Evolutionary conservation across 192 early-diverging fungal genomes (phyloP).

Genomic region (Dimargaris verticillata): DNA sequence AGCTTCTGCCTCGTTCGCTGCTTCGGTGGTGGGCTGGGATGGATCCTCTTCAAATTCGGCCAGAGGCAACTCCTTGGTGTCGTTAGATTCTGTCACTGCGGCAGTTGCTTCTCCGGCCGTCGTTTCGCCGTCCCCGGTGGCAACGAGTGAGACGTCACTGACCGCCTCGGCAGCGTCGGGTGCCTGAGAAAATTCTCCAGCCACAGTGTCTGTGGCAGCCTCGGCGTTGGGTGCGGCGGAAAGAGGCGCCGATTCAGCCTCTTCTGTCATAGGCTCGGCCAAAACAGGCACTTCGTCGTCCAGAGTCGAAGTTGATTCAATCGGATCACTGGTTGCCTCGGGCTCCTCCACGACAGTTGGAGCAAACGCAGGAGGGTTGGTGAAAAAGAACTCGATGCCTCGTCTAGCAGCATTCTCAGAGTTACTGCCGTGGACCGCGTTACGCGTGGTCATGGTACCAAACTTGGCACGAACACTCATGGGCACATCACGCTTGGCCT

Average conservation of each 20-base stretch:
- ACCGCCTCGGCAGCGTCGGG: not conserved
- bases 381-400: conserved; percentile 28
- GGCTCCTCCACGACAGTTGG: not conserved
- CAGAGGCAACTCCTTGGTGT: conserved; percentile 1
- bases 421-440: conserved; percentile 40
- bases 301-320: not conserved
- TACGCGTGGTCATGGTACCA: conserved; percentile 24
- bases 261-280: not conserved
- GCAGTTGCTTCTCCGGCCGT: conserved; percentile 3
- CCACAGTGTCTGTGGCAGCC: conserved; percentile 15
- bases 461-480: conserved; percentile 29
- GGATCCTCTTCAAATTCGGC: not conserved
- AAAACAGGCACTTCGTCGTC: not conserved
- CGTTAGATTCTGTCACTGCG: not conserved
- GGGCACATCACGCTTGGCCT: conserved; percentile 20
- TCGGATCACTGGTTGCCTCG: not conserved
- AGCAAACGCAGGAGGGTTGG: not conserved
- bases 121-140: not conserved
- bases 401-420: conserved; percentile 24
- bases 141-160: not conserved
- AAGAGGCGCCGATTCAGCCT: not conserved
- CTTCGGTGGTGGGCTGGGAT: not conserved
- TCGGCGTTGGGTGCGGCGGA: conserved; percentile 3
- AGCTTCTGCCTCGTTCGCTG: not conserved
- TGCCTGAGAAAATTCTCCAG: not conserved